Conservation (phyloP, 352 stramenopile genomes). For the Pythium grandisporangium region DNA sequence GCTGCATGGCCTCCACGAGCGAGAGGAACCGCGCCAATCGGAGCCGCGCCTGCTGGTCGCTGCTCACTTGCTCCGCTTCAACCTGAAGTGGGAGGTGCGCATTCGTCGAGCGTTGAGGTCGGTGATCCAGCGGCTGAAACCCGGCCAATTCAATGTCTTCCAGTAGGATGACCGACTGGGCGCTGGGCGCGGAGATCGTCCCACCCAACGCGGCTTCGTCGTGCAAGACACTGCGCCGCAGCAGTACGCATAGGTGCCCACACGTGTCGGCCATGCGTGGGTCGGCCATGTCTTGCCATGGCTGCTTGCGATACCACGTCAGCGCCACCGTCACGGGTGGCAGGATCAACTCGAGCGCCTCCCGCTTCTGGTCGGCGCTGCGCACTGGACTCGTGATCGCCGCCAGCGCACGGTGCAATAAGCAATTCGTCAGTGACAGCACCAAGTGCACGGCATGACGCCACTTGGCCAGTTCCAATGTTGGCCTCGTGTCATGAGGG, state of each 20-base stretch:
- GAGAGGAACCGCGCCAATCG: background rate
- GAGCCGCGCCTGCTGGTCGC: background rate
- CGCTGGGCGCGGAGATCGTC: background rate
- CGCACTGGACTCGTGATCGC: constrained; percentile 11
- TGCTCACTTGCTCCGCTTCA: background rate
- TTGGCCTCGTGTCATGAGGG: no score
- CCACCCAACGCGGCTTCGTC: no score
- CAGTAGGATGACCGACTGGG: background rate
- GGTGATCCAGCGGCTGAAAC: constrained; percentile 5
- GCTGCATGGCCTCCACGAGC: no score
- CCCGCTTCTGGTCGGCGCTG: constrained; percentile 3
- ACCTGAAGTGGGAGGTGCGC: background rate
- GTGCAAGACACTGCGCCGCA: no score
- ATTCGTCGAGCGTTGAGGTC: background rate
- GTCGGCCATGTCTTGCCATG: constrained; percentile 7
- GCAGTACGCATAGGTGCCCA: no score
- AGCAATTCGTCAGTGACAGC: constrained; percentile 1
- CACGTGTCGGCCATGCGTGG: no score
- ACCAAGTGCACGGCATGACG: constrained; percentile 8
- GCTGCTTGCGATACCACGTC: constrained; percentile 3
- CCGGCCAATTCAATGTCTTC: constrained; percentile 12
- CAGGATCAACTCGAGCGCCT: constrained; percentile 8
- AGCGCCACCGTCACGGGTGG: constrained; percentile 10
- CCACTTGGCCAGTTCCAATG: no score
- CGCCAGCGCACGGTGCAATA: constrained; percentile 8